phyloP scores from a whole-genome alignment of 352 stramenopile species.

The Discostella stelligera region DNA sequence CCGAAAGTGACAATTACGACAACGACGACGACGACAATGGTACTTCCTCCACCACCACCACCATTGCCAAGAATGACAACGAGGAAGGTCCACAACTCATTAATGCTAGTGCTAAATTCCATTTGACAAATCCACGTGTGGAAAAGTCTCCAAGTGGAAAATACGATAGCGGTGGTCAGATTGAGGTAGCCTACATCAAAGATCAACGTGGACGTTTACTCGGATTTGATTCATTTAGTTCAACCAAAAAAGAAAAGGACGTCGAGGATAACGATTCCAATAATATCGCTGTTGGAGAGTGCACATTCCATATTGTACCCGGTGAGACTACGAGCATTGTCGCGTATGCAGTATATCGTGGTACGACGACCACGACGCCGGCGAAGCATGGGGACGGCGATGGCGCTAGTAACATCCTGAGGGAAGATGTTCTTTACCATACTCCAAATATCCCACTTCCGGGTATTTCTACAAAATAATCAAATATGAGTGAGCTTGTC shows the following conservation, averaged over 20 bases:
- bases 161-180: slow-evolving; percentile 29
- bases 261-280: not conserved
- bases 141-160: not conserved
- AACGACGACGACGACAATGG: slow-evolving; percentile 14
- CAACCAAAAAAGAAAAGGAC: slow-evolving; percentile 5
- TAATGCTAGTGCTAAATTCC: slow-evolving; percentile 52
- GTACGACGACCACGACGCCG: slow-evolving; percentile 10
- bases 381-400: not conserved
- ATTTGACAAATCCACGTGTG: slow-evolving; percentile 26
- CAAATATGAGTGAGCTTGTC: not conserved
- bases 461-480: not conserved
- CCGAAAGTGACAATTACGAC: slow-evolving; percentile 29
- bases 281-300: slow-evolving; percentile 29
- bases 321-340: slow-evolving; percentile 43
- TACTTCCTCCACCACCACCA: not conserved
- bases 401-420: not conserved
- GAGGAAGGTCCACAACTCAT: slow-evolving; percentile 52
- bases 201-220: slow-evolving; percentile 72
- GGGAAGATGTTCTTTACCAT: slow-evolving; percentile 38
- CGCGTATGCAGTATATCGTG: slow-evolving; percentile 49
- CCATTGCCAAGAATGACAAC: not conserved
- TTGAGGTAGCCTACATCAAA: slow-evolving; percentile 68
- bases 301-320: slow-evolving; percentile 50
- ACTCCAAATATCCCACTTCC: slow-evolving; percentile 41
- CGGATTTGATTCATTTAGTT: slow-evolving; percentile 63